Conservation (phyloP, 1,284 basidiomycete genomes). For the Lentinula novae-zelandiae region DNA sequence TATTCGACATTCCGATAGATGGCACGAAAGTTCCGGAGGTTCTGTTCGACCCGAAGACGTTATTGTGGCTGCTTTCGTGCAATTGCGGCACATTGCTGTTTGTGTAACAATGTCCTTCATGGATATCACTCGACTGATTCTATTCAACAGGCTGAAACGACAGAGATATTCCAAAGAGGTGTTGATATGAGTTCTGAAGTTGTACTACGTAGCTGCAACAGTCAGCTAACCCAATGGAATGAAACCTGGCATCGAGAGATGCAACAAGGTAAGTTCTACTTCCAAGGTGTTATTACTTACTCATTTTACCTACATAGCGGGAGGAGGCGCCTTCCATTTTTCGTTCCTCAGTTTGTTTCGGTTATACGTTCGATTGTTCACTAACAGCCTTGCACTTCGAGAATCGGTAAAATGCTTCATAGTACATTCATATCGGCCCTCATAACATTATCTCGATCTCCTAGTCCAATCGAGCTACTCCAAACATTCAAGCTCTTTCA, state of each 20-base stretch:
- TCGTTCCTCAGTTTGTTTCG: slow-evolving; percentile 65
- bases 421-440: slow-evolving; percentile 1
- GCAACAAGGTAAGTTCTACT: slow-evolving; percentile 48
- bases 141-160: slow-evolving; percentile 60
- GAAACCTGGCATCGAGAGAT: slow-evolving; percentile 68
- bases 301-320: slow-evolving; percentile 6
- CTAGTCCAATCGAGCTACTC: slow-evolving; percentile 41
- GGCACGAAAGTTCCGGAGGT: slow-evolving; percentile 61
- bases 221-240: slow-evolving; percentile 65
- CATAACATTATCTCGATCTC: slow-evolving; percentile 1
- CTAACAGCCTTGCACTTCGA: slow-evolving; percentile 78
- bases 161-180: slow-evolving; percentile 64
- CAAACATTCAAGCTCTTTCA: slow-evolving; percentile 65
- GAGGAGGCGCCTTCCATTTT: slow-evolving; percentile 12
- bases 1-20: slow-evolving; percentile 57
- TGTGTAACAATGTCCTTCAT: slow-evolving; percentile 23
- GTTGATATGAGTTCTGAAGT: slow-evolving; percentile 67
- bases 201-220: slow-evolving; percentile 66
- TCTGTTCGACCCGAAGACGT: slow-evolving; percentile 73
- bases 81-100: slow-evolving; percentile 72
- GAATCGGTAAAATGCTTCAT: slow-evolving; percentile 41
- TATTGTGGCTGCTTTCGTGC: slow-evolving; percentile 69
- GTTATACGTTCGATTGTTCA: slow-evolving; percentile 70
- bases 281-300: neutral
- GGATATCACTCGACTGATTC: slow-evolving; percentile 9